These are phyloP conservation scores for Aspergillus costaricaensis DNA, from an alignment of 2,329 filamentous ascomycete genomes.

Conservation along the genomic window DNA sequence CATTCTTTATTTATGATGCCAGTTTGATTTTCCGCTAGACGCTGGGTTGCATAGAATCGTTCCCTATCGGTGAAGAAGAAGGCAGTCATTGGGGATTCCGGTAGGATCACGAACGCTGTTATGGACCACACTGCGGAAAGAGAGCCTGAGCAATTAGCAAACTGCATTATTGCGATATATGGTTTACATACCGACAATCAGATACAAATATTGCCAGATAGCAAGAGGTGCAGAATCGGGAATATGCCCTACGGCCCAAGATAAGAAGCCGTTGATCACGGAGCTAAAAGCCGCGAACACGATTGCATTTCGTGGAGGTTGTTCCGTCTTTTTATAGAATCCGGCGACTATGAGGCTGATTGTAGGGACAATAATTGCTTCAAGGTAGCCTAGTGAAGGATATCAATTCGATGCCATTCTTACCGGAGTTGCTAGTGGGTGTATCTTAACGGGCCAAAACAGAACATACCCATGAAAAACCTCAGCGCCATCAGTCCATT, in stretches of 20 bases:
- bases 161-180: background rate
- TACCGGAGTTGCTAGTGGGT: no score
- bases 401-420: no score
- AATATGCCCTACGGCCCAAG: conserved; percentile 59
- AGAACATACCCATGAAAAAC: conserved; percentile 36
- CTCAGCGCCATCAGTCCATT: conserved; percentile 48
- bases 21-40: conserved; percentile 42
- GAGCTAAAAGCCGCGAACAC: conserved; percentile 40
- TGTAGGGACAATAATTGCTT: conserved; percentile 38
- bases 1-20: conserved; percentile 37
- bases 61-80: conserved; percentile 59
- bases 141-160: conserved; percentile 21
- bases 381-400: conserved; percentile 25
- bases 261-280: conserved; percentile 34
- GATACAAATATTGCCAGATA: conserved; percentile 61
- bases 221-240: conserved; percentile 41
- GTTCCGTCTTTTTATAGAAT: conserved; percentile 44
- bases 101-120: conserved; percentile 49
- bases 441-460: no score
- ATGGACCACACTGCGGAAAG: conserved; percentile 55
- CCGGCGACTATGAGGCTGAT: conserved; percentile 40
- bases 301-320: conserved; percentile 39
- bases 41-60: conserved; percentile 49
- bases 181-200: conserved; percentile 41
- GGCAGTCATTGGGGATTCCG: conserved; percentile 49